A percentile compares a stretch with the other conserved stretches of the same genome.
Conservation (phyloP, 139 green algal species). For the Mesotaenium endlicherianum region DNA sequence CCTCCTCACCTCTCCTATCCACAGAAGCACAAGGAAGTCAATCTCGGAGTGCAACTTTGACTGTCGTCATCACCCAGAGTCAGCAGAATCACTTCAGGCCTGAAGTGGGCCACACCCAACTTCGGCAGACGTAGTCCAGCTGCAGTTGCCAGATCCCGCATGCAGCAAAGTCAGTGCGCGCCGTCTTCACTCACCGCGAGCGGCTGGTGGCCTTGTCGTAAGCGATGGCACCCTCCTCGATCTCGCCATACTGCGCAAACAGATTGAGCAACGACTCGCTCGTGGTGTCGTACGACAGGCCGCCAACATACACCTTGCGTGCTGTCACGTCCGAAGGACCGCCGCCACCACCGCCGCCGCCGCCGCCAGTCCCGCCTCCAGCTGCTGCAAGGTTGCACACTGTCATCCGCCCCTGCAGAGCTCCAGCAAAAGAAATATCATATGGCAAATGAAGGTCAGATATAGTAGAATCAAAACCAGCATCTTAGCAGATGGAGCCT, state of each 20-base stretch:
- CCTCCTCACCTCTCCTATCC: too few species aligned
- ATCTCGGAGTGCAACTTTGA: background rate
- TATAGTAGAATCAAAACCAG: too few species aligned
- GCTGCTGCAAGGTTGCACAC: slow-evolving; percentile 48
- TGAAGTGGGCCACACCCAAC: background rate
- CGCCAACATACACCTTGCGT: slow-evolving; percentile 48
- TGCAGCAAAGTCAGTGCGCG: background rate
- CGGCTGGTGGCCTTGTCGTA: slow-evolving; percentile 41
- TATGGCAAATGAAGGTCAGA: too few species aligned
- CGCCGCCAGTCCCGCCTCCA: slow-evolving; percentile 6
- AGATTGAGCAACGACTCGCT: slow-evolving; percentile 38
- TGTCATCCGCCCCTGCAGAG: slow-evolving; percentile 25
- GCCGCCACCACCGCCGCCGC: background rate
- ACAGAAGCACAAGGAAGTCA: background rate
- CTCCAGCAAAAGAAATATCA: too few species aligned
- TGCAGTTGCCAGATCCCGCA: background rate
- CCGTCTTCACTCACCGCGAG: slow-evolving; percentile 32
- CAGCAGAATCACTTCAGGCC: background rate
- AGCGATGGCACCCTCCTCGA: slow-evolving; percentile 42
- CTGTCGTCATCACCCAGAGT: background rate
- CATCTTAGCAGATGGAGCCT: too few species aligned
- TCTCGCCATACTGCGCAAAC: slow-evolving; percentile 45
- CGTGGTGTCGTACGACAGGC: slow-evolving; percentile 49
- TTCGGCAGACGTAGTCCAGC: background rate
- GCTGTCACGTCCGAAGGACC: background rate